These are phyloP conservation scores for Zoysia pacifica DNA, from an alignment of 176 grass and related monocot genomes.

Conservation along the genomic window DNA sequence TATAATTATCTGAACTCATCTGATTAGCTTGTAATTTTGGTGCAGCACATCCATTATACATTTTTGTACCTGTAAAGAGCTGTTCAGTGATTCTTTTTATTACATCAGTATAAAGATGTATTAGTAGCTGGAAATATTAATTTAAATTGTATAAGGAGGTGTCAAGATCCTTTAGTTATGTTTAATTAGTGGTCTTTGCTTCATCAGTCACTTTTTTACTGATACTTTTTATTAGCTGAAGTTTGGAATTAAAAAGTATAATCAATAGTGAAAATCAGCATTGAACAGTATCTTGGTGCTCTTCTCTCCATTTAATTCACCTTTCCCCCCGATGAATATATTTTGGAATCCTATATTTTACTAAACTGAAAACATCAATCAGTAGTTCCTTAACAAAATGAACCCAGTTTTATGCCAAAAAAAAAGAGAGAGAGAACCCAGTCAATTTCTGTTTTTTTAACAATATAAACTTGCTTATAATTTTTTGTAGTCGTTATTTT, in stretches of 20 bases:
- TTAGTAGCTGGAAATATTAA: not conserved
- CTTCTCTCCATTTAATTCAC: not conserved
- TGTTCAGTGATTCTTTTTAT: conserved; percentile 10
- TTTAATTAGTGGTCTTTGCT: not conserved
- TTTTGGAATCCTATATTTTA: not conserved
- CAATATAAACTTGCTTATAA: not conserved
- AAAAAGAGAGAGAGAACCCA: not conserved
- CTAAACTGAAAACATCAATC: not conserved
- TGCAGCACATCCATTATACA: not conserved
- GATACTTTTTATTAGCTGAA: not conserved
- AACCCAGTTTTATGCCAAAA: not conserved
- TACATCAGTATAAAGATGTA: not conserved
- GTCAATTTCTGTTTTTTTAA: not conserved
- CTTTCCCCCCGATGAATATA: not conserved
- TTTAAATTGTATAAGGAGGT: not conserved
- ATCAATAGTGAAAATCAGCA: not conserved
- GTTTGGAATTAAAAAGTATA: conserved; percentile 9
- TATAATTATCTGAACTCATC: not conserved
- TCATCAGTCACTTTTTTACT: not conserved
- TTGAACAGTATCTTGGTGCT: not conserved
- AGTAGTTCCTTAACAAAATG: not conserved
- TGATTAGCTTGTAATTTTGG: not conserved
- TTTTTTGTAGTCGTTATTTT: not conserved
- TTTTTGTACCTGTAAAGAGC: conserved; percentile 12
- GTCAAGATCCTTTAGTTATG: not conserved